Conservation (phyloP, 805 yeast genomes). For the Starmerella scarabaei region DNA sequence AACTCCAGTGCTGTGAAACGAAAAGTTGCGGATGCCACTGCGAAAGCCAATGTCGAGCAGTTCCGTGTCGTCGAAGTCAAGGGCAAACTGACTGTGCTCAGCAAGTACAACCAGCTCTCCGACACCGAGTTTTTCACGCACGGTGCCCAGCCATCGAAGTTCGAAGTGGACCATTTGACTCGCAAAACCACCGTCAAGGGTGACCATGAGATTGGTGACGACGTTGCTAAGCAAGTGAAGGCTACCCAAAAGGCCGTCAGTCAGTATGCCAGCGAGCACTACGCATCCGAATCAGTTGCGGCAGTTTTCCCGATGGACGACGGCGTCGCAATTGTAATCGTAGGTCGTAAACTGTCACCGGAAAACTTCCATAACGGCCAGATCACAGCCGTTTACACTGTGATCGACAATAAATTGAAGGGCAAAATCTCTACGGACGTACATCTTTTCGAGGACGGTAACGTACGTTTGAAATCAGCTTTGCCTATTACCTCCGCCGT, state of each 20-base stretch:
- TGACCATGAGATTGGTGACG: constrained; percentile 7
- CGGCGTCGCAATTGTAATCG: constrained; percentile 37
- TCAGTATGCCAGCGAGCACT: constrained; percentile 51
- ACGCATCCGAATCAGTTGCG: constrained; percentile 30
- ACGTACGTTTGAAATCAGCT: constrained; percentile 57
- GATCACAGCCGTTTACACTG: constrained; percentile 60
- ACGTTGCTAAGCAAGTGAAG: neutral
- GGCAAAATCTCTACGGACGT: constrained; percentile 59
- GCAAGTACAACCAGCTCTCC: constrained; percentile 17
- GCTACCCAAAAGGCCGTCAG: constrained; percentile 26
- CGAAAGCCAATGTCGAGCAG: constrained; percentile 31
- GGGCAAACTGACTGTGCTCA: constrained; percentile 15
- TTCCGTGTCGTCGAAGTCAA: constrained; percentile 19
- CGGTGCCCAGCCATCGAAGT: constrained; percentile 19
- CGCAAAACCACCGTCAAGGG: constrained; percentile 16
- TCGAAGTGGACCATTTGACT: constrained; percentile 22
- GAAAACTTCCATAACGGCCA: constrained; percentile 79
- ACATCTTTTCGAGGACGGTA: constrained; percentile 94
- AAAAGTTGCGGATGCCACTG: constrained; percentile 25
- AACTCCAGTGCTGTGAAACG: constrained; percentile 12
- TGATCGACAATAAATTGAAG: constrained; percentile 29
- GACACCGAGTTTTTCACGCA: constrained; percentile 22
- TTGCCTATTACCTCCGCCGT: constrained; percentile 22
- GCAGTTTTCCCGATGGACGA: constrained; percentile 34
- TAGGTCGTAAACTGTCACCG: constrained; percentile 61